Base-by-base conservation (phyloP, 345 rosid genomes). In the Trapa bicornis region DNA sequence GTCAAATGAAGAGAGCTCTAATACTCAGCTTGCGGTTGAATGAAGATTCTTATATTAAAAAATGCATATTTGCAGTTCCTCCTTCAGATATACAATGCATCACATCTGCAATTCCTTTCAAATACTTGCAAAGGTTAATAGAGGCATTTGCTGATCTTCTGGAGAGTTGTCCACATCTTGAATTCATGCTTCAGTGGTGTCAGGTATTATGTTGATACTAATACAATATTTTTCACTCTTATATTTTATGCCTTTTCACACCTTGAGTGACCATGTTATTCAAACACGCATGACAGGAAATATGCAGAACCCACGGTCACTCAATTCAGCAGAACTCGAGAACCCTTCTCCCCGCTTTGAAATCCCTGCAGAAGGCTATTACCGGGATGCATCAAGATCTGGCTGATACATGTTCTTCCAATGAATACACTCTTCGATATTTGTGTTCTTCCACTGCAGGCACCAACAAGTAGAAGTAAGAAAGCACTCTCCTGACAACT, bases 11-110 rank as follows among this genome's bases (percentile, higher is more conserved):
- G 76, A 80, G 88, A 82, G 97, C 96, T 39, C 80, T 94, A 43
- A 75, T 87, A 70, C 83, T 91, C 70, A 87, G 99, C 71, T 88
- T 94, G 82, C 96, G 99, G 35, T 77, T 94, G 75, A 94, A 94
- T 39, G 99, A 91, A 78, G 97, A 89, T 75, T 69, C 80, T 60
- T 76, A 84, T 52, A 89, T 94, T 11, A 87, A 89, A 74, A 89
- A 80, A 65, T 87, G 95, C 63, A 79, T 94, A 70, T 94, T 91
- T 71, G 80, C 99, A 12, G 91, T 89, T n/a, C 64, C 75, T 53
- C 88, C 92, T 1, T 47, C 74, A 1, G 92, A 94, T 72, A 79
- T 94, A 73, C 83, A 85, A 58, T 87, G 87, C n/a, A 80, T 85
- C 60, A 87, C 88, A 32, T 75, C 87, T 42, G 81, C 87, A 68